Evolutionary conservation across 2,329 filamentous ascomycete species (phyloP).

Genomic region (Gliomastix tumulicola): DNA sequence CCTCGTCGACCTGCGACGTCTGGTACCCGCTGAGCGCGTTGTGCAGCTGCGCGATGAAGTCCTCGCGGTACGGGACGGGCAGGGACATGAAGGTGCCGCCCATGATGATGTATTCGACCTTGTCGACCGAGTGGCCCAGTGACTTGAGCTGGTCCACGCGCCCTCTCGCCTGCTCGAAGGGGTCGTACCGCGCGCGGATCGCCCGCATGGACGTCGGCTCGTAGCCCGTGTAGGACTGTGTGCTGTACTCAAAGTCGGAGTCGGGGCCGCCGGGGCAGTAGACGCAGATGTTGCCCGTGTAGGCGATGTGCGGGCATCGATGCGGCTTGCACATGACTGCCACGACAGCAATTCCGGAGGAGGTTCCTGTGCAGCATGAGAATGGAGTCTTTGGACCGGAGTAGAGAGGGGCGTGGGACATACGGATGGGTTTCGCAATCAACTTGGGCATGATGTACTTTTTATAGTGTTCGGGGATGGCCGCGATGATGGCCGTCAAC

Average conservation of each 20-base stretch:
- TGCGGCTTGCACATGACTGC: conserved; percentile 99
- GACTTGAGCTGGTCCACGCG: conserved; percentile 95
- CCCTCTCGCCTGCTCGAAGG: conserved; percentile 93
- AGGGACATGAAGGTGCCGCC: conserved; percentile 99
- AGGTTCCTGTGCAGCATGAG: conserved; percentile 56
- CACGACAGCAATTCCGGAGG: conserved; percentile 94
- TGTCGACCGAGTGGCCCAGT: conserved; percentile 93
- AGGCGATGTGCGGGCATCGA: conserved; percentile 93
- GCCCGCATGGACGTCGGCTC: conserved; percentile 98
- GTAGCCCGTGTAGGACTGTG: conserved; percentile 97
- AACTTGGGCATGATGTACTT: conserved; percentile 97
- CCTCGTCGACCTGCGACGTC: conserved; percentile 89
- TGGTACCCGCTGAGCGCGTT: conserved; percentile 96
- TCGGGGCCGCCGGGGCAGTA: conserved; percentile 97
- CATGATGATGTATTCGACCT: conserved; percentile 99
- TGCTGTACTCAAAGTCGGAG: conserved; percentile 98
- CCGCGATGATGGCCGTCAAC: conserved; percentile 92
- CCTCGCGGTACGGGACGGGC: conserved; percentile 78
- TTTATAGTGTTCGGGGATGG: conserved; percentile 99
- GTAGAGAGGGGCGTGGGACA: neutral
- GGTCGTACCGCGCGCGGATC: conserved; percentile 93
- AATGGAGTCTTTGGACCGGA: neutral
- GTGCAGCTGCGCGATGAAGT: conserved; percentile 92
- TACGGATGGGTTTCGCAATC: conserved; percentile 92
- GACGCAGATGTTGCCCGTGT: conserved; percentile 97